Base-by-base conservation (phyloP, 1,139 yeast species). In the Suhomyces panamericanus region DNA sequence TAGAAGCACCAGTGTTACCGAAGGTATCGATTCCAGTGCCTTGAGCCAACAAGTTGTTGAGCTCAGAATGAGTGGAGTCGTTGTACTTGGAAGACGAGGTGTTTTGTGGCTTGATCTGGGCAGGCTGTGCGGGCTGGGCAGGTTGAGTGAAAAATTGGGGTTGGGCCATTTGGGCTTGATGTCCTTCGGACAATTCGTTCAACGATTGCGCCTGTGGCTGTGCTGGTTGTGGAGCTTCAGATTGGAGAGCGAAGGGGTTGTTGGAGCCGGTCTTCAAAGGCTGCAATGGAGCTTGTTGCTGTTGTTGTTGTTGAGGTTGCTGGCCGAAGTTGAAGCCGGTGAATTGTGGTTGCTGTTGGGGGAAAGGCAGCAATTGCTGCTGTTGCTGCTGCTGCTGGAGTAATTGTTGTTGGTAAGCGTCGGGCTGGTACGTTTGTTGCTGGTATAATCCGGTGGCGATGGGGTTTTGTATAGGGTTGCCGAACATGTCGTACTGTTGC, bases 11-110 rank as follows among this genome's bases (percentile, higher is more conserved):
- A 6, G 89, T 85, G 64, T 93, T 93, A 66, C 99, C 99, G 65
- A 88, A 93, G 0, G 98, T 91, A 66, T 93, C 99, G 46, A 90
- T 73, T 20, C 97, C 98, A 0, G 96, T 87, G 32, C 96, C 97
- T 44, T 84, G 81, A 11, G 95, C 87, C 53, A 91, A 75, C 47
- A 91, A 72, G 48, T 79, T 78, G 66, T 91, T 90, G 59, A 91
- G 77, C 53, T 87, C 93, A 15, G 69, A 54, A 48, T 70, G 90
- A 69, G 74, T 79, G 67, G 66, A 81, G 75, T 61, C 85, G 73
- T 71, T 69, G 54, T 54, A 73, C 51, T 62, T 68, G 20, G 78
- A 73, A 4, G 69, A 60, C 5, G 75, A 64, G 5, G 73, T 68
- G 41, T 56, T 63, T 51, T 65, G 64, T 7, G 63, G 64, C 41